Evolutionary conservation across 805 yeast genomes (phyloP), one percentile per base, ranked within the genome.

Genomic region (Hanseniaspora vineae): DNA sequence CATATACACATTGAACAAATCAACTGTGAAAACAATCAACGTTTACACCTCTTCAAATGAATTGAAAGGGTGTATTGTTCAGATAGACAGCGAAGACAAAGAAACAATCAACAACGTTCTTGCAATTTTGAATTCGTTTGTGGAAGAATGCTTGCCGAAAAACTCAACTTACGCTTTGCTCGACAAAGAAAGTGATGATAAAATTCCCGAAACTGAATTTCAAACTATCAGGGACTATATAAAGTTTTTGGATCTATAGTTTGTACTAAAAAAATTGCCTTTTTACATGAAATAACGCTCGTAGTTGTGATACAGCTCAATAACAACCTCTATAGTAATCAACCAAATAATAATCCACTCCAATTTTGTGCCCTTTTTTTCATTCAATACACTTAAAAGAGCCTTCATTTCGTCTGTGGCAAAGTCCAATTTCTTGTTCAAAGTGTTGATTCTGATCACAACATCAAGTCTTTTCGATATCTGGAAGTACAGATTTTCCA

Each of bases 331-430:
- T 44, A 89, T 77, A 73, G 84, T 72, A 51, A 89, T 89, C 54
- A 89, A 69, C 29, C 80, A 70, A 46, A 89, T 86, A 55, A 89
- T 87, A 61, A 87, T 82, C 94, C 94, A 84, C 60, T 89, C 97
- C 42, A 89, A 67, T 18, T 87, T 68, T 2, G 85, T 74, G 33
- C 90, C 74, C 51, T 82, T 84, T 54, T 79, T 78, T 55, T 88
- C 95, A 48, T 79, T 82, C 51, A 87, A 61, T 3, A 87, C 81
- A 18, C 81, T 75, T 52, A 88, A 70, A 35, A 89, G 67, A 2
- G 88, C 89, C 12, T 86, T 72, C 14, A 86, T 83, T 59, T 88
- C 95, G 51, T 89, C 96, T 0, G 94, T 80, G 1, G 94, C 87
- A 64, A 89, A 89, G 61, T 89, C 97, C 50, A 89, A 66, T 60